Evolutionary conservation across 2,329 filamentous ascomycete species (phyloP).

Genomic region (Elsinoe australis): DNA sequence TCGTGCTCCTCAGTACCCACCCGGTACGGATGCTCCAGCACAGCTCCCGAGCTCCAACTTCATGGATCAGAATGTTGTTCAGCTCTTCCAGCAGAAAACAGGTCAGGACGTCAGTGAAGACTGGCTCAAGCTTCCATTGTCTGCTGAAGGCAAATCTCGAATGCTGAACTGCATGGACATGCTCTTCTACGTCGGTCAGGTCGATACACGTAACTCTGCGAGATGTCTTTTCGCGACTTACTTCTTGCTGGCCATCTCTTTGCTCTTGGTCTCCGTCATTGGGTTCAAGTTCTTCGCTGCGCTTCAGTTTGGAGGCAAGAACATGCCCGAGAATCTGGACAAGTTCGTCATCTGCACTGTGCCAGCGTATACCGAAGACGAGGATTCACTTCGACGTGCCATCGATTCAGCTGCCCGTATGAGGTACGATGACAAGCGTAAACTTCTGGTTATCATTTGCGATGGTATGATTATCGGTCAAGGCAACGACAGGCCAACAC

Average conservation of each 20-base stretch:
- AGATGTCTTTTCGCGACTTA: conserved; percentile 85
- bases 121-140: conserved; percentile 64
- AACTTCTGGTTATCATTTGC: conserved; percentile 84
- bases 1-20: conserved; percentile 52
- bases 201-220: conserved; percentile 82
- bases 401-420: conserved; percentile 94
- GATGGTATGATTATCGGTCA: conserved; percentile 99
- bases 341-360: conserved; percentile 99
- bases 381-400: conserved; percentile 90
- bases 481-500: conserved; percentile 92
- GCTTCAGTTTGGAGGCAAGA: conserved; percentile 86
- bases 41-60: conserved; percentile 58
- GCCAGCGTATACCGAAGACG: conserved; percentile 95
- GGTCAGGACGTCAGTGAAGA: conserved; percentile 71
- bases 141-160: conserved; percentile 48
- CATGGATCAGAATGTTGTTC: conserved; percentile 66
- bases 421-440: conserved; percentile 97
- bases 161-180: conserved; percentile 87
- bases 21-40: conserved; percentile 44
- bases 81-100: conserved; percentile 67
- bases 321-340: conserved; percentile 87
- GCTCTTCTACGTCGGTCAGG: conserved; percentile 84
- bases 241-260: conserved; percentile 76
- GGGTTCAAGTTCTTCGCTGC: conserved; percentile 95
- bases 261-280: conserved; percentile 72